Evolutionary conservation across 257 asterid genomes (phyloP).

Genomic region (Scutellaria minor): DNA sequence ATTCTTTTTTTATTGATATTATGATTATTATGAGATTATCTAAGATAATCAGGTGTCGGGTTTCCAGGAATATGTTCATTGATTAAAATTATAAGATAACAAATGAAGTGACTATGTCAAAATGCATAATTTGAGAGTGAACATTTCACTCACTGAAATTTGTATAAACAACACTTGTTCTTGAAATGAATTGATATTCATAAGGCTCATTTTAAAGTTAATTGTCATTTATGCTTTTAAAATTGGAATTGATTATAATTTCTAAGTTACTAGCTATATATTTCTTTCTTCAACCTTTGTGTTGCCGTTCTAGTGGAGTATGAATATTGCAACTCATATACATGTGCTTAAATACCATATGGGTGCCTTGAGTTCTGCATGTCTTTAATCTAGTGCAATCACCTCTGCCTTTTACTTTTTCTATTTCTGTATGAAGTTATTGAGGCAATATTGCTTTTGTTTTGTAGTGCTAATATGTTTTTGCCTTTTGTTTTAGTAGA

Average conservation of each 20-base stretch:
- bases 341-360: too few species aligned
- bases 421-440: too few species aligned
- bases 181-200: not conserved
- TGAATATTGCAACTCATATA: too few species aligned
- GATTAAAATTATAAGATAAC: not conserved
- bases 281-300: not conserved
- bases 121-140: constrained; percentile 10
- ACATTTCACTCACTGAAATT: not conserved
- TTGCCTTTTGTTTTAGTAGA: too few species aligned
- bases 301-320: too few species aligned
- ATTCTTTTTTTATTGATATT: not conserved
- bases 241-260: not conserved
- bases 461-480: too few species aligned
- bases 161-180: not conserved
- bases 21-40: not conserved
- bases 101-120: constrained; percentile 1
- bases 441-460: too few species aligned
- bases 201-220: constrained; percentile 8
- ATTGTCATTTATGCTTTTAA: too few species aligned
- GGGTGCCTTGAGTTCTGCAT: too few species aligned
- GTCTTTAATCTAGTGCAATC: too few species aligned
- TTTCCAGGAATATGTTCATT: not conserved
- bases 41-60: not conserved
- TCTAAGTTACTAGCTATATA: not conserved
- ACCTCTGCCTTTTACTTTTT: too few species aligned